Conservation (phyloP, 805 yeast species). For the Saccharomyces eubayanus region DNA sequence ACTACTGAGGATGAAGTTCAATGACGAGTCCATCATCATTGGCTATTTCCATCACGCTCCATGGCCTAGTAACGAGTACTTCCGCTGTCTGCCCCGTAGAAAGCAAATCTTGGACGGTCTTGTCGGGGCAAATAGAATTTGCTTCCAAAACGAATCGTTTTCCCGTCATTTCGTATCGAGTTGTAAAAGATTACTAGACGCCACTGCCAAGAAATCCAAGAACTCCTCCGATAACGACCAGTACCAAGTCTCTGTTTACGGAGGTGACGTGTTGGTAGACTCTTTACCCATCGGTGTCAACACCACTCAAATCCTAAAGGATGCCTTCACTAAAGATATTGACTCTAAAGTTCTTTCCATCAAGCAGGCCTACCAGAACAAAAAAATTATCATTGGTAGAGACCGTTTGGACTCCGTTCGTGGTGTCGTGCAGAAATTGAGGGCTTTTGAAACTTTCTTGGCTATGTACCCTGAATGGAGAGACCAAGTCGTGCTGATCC, state of each 20-base stretch:
- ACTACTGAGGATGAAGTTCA: conserved; percentile 62
- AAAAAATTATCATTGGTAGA: conserved; percentile 84
- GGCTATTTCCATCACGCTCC: conserved; percentile 82
- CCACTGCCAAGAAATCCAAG: conserved; percentile 43
- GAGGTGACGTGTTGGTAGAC: conserved; percentile 63
- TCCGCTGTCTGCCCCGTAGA: conserved; percentile 80
- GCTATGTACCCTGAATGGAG: conserved; percentile 91
- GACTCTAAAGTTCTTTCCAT: conserved; percentile 61
- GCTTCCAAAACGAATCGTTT: conserved; percentile 80
- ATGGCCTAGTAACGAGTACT: conserved; percentile 92
- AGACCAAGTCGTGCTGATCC: conserved; percentile 77
- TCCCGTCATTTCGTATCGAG: conserved; percentile 87
- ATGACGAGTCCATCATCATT: conserved; percentile 54
- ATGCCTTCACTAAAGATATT: conserved; percentile 39
- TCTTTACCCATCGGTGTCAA: conserved; percentile 89
- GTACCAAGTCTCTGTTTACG: conserved; percentile 54
- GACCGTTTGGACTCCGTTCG: conserved; percentile 87
- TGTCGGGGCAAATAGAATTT: conserved; percentile 80
- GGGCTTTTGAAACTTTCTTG: conserved; percentile 82
- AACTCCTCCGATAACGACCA: conserved; percentile 26
- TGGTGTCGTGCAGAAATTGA: conserved; percentile 87
- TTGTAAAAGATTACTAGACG: conserved; percentile 79
- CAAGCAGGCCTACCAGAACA: conserved; percentile 50
- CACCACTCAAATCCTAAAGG: conserved; percentile 55
- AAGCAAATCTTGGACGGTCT: conserved; percentile 79